Evolutionary conservation across 2,329 filamentous ascomycete genomes (phyloP), one percentile per base, ranked within the genome.

Genomic region (Grosmannia clavigera): DNA sequence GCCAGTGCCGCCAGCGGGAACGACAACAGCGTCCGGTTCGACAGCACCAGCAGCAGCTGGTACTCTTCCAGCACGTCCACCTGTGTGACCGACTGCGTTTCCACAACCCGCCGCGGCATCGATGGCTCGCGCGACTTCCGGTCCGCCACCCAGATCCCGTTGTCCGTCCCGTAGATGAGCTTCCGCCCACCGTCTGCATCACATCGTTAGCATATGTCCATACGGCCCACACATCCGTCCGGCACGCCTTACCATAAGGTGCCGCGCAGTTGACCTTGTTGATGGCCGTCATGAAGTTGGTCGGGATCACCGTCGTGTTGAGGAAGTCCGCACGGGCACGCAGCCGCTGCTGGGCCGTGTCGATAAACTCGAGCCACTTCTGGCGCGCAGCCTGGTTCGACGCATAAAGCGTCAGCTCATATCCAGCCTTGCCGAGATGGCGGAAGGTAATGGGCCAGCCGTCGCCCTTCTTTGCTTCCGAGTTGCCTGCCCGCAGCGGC

Each of bases 281-380:
- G 48, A 83, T 74, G 22, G 79, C 74, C 19, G 79, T 76, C 68
- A 85, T 86, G 71, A 84, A 86, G 61, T 75, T 76, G 65, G 75
- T 77, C 38, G 82, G 85, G 51, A 86, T 76, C 52, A 79, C 73
- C 3, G 77, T 83, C 29, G 87, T 82, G 67, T 89, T 92, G 76
- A 97, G 95, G 79, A 95, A 97, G 66, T 91, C 86, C 61, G 94
- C 90, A 62, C 90, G 90, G 33, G 92, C 87, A 65, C 91, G 84
- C 61, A 99, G 79, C 63, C 88, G 88, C 67, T 89, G 85, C 72
- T 99, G 95, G 65, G 96, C 91, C 57, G 85, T 81, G 68, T 96
- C 90, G 67, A 99, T 96, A 68, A 90, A 86, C 74, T 99, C 92
- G 70, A 99, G 90, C 87, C 94, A 99, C 74, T 97, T 99, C 71